These are phyloP conservation scores for Sechiopsis laciniata DNA, from an alignment of 306 rosid species.

Conservation along the genomic window DNA sequence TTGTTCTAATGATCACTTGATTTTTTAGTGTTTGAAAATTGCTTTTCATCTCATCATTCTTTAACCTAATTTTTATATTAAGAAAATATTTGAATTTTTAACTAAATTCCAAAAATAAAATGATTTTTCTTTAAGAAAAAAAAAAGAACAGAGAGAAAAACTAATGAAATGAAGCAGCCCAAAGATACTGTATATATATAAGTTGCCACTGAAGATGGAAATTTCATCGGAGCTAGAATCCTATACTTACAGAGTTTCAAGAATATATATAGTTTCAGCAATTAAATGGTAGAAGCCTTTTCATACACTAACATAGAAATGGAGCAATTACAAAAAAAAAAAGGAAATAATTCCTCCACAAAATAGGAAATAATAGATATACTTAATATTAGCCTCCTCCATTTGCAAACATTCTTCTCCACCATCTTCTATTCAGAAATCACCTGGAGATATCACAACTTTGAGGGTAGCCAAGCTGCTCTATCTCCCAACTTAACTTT, in stretches of 20 bases:
- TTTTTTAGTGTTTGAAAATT: no score
- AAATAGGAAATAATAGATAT: slow-evolving; percentile 25
- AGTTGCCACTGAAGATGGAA: not conserved
- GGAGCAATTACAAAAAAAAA: slow-evolving; percentile 47
- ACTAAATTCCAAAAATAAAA: no score
- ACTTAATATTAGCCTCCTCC: slow-evolving; percentile 41
- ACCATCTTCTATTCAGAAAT: slow-evolving; percentile 16
- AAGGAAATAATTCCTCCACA: slow-evolving; percentile 19
- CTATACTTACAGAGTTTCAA: slow-evolving; percentile 2
- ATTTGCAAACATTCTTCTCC: slow-evolving; percentile 42
- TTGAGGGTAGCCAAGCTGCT: slow-evolving; percentile 60
- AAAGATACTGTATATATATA: not conserved
- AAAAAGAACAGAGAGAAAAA: no score
- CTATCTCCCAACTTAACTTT: slow-evolving; percentile 82
- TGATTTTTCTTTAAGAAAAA: no score
- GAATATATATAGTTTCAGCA: slow-evolving; percentile 2
- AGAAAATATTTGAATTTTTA: no score
- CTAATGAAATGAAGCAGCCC: not conserved
- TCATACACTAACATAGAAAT: slow-evolving; percentile 40
- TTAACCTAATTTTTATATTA: no score
- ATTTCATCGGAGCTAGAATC: slow-evolving; percentile 6
- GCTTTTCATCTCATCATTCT: no score
- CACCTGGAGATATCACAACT: slow-evolving; percentile 64
- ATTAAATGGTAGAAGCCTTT: slow-evolving; percentile 31
- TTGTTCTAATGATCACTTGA: no score